Base-by-base conservation (phyloP, 352 stramenopile genomes). In the Phytophthora sansomeana region DNA sequence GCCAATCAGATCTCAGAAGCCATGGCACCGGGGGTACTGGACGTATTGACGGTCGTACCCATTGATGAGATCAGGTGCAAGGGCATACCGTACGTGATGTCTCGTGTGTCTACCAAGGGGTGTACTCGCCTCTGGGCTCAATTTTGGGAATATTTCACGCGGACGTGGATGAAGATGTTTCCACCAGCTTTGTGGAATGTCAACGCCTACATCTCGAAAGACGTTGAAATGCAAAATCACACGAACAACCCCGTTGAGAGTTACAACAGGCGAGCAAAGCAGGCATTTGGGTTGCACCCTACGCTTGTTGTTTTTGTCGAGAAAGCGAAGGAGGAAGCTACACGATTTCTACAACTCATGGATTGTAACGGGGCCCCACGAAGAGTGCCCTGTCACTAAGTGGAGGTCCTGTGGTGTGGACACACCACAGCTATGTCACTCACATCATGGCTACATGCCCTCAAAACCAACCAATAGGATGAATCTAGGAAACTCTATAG, bases 171-270 rank as follows among this genome's bases (percentile, higher is more conserved):
- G 56, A 48, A 21, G 16, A 21, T 17, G 35, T 63, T 49, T n/a
- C 16, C 46, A 5, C 56, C 32, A 0, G 14, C 8, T 5, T 1
- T 49, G 2, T 63, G 44, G 21, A 63, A 50, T 21, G 21, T 63
- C 29, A 58, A 58, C 13, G 21, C 26, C 10, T 58, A 48, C 14
- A 32, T 52, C 10, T 32, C 24, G 10, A 47, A 32, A 2, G 55
- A 29, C 1, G 6, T 39, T 4, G 56, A 50, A 28, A 47, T 49
- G 38, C 39, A 42, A 17, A 63, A 63, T 24, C 46, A 33, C 14
- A 63, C 43, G 6, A 56, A 63, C 44, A 63, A 63, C 42, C 33
- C 44, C 9, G 41, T 63, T 6, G 56, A 63, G 14, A 50, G 17
- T 5, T 63, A 63, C 14, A 63, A 36, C 13, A 33, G 33, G 3